A percentile compares a stretch with the other conserved stretches of the same genome.
Conservation (phyloP, 2,329 filamentous ascomycete species). For the Triangularia setosa region DNA sequence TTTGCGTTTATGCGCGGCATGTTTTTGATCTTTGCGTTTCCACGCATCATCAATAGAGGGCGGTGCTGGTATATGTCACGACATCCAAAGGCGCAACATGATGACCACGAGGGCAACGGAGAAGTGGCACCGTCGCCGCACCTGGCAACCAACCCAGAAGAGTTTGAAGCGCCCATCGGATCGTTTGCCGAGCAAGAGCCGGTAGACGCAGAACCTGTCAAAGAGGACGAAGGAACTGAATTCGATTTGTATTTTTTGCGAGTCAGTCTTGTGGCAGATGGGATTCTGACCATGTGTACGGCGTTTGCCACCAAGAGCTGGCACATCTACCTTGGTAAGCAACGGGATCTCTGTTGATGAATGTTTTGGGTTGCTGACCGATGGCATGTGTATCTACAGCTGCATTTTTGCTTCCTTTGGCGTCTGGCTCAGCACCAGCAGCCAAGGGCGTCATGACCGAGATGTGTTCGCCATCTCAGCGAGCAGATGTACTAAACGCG, state of each 20-base stretch:
- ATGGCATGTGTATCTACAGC: slow-evolving; percentile 35
- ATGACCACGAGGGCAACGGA: not conserved
- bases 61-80: slow-evolving; percentile 28
- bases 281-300: slow-evolving; percentile 58
- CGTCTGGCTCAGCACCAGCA: slow-evolving; percentile 64
- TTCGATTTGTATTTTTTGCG: slow-evolving; percentile 67
- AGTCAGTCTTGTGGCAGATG: slow-evolving; percentile 63
- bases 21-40: slow-evolving; percentile 53
- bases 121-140: not conserved
- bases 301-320: slow-evolving; percentile 59
- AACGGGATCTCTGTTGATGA: not conserved
- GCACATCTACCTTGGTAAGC: slow-evolving; percentile 62
- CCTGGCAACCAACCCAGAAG: slow-evolving; percentile 37
- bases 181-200: slow-evolving; percentile 45
- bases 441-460: slow-evolving; percentile 71
- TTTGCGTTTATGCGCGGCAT: slow-evolving; percentile 52
- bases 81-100: slow-evolving; percentile 7
- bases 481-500: slow-evolving; percentile 63
- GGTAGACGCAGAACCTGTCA: slow-evolving; percentile 29
- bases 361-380: not conserved
- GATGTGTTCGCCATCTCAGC: slow-evolving; percentile 59
- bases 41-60: slow-evolving; percentile 43
- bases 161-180: slow-evolving; percentile 40
- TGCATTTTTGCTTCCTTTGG: slow-evolving; percentile 62
- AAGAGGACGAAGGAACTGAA: slow-evolving; percentile 45